A percentile compares a stretch with the other conserved stretches of the same genome.
These are phyloP conservation scores for Pleurotus tuoliensis DNA, from an alignment of 768 basidiomycete genomes.

Conservation along the genomic window DNA sequence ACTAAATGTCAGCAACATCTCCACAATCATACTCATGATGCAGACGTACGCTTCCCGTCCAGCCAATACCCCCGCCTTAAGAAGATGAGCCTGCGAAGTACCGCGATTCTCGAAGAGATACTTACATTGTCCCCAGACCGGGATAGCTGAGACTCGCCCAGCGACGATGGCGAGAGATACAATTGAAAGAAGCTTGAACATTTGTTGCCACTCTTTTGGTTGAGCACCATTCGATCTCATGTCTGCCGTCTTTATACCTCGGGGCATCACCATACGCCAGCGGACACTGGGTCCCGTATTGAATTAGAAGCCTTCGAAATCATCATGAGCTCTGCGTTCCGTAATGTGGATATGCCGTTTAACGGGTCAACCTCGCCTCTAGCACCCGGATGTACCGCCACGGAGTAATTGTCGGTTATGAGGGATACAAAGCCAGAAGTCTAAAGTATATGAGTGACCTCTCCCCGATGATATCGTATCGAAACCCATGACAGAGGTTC, in stretches of 20 bases:
- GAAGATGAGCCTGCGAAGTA: constrained; percentile 1
- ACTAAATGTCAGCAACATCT: not conserved
- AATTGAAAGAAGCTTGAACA: constrained; percentile 22
- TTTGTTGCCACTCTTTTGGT: not conserved
- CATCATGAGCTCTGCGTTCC: not conserved
- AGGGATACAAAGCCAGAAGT: not conserved
- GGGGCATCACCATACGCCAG: not conserved
- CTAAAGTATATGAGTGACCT: too few species aligned
- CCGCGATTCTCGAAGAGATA: not conserved
- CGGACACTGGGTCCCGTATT: not conserved
- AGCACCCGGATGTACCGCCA: not conserved
- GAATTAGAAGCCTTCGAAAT: too few species aligned
- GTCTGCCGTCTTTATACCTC: not conserved
- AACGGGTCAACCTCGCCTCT: constrained; percentile 4
- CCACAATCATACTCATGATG: not conserved
- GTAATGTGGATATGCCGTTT: not conserved
- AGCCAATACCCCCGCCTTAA: constrained; percentile 25
- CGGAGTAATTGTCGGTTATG: constrained; percentile 1
- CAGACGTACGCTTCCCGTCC: constrained; percentile 21
- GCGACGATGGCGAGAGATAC: constrained; percentile 20
- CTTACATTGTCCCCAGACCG: constrained; percentile 29
- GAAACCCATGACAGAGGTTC: too few species aligned
- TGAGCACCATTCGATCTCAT: not conserved
- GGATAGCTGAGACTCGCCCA: constrained; percentile 19
- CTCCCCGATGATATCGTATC: too few species aligned